These are phyloP conservation scores for Pilobolus umbonatus DNA, from an alignment of 192 early-diverging fungal genomes.

Conservation along the genomic window DNA sequence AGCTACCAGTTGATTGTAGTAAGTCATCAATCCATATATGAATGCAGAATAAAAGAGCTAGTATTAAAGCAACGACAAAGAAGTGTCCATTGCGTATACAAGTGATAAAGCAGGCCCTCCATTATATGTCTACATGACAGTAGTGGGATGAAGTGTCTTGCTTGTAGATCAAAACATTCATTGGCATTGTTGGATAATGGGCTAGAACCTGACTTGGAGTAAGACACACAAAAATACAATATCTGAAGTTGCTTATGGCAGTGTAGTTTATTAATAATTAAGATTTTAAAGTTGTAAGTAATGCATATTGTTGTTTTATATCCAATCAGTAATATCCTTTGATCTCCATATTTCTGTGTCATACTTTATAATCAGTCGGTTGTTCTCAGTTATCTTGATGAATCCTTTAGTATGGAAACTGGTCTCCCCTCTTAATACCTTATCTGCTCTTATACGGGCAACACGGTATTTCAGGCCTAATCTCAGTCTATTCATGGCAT, in stretches of 20 bases:
- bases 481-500: not conserved
- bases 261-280: no score
- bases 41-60: not conserved
- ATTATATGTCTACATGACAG: no score
- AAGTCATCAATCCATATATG: not conserved
- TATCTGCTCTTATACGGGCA: constrained; percentile 17
- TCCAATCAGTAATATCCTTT: constrained; percentile 21
- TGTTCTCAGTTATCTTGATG: not conserved
- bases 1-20: not conserved
- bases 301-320: no score
- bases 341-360: constrained; percentile 3
- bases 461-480: constrained; percentile 20
- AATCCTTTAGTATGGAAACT: constrained; percentile 17
- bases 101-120: constrained; percentile 2
- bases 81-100: not conserved
- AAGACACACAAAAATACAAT: not conserved
- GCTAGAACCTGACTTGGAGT: no score
- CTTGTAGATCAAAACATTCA: no score
- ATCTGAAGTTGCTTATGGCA: not conserved
- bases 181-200: no score
- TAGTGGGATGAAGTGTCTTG: no score
- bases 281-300: no score
- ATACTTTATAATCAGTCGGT: constrained; percentile 10
- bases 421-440: constrained; percentile 12
- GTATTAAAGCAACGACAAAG: not conserved